Evolutionary conservation across 129 eudicot genomes (phyloP), one percentile per base, ranked within the genome.

Genomic region (Centella asiatica): DNA sequence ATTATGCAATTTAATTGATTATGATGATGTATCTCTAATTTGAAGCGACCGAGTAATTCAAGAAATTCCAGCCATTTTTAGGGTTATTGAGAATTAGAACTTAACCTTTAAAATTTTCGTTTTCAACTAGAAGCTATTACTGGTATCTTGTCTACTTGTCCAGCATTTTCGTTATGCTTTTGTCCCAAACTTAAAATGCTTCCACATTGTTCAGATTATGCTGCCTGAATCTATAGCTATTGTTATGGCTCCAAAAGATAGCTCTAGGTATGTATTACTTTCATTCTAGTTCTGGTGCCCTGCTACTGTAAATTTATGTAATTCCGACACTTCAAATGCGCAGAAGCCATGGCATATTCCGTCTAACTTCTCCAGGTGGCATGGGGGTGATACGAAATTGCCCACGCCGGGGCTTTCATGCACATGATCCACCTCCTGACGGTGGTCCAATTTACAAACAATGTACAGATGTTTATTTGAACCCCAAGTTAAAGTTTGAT

Each of bases 271-370:
- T 62, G 36, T n/a, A 14, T 36, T n/a, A 24, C 56, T 24, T 28
- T 23, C 46, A 24, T 29, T 25, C n/a, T 67, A 54, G 67, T 34
- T 9, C 19, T 26, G 44, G 49, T 12, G n/a, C 9, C 10, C 33
- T 49, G 24, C 20, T 40, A 20, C 18, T 1, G 2, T 23, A 28
- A 34, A 62, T 33, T 26, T 54, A 3, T 57, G 15, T 66, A 54
- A 72, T 58, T 44, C n/a, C 6, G 49, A 40, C 26, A 29, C n/a
- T 11, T 69, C 37, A 31, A 60, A 47, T 65, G 32, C 48, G 69
- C 89, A 92, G 99, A 76, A 87, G 40, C 12, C 99, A 92, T 67
- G 99, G 99, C 13, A 92, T 92, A n/a, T 92, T 92, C 62, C 86
- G 99, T 2, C 68, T 92, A 73, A 92, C 95, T 4, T 77, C 94